Evolutionary conservation across 73 alveolate genomes (phyloP), one percentile per base, ranked within the genome.

Genomic region (Paramecium tetraurelia): DNA sequence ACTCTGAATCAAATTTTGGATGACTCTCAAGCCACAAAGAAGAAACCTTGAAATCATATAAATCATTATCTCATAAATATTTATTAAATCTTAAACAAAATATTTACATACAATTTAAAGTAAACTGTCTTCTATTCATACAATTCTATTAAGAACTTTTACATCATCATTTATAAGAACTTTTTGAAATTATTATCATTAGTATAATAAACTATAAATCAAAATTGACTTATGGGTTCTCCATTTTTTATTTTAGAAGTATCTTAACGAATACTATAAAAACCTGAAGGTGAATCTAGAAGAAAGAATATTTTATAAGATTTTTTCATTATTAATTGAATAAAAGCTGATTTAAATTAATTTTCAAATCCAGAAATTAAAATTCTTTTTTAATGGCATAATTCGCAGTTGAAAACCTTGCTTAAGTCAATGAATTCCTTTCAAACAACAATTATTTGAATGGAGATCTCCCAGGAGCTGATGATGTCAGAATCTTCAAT

Each of bases 391-490:
- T 80, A 80, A 80, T 80, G 90, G 90, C 90, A 59, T 48, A 80
- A 33, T 46, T 80, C 48, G 14, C 43, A 80, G 72, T 80, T 50
- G 90, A 80, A 1, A 44, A 80, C 46, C 50, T 80, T 18, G 75
- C 29, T 24, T 59, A 41, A 44, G 76, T 80, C 20, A 80, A 80
- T 41, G 75, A n/a, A 8, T 44, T 22, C 90, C 90, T 80, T 48
- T 71, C 90, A 21, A 20, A 20, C 18, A 80, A 1, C 46, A 80
- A 80, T 41, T 80, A 80, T 80, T 33, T 80, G 63, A 80, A 80
- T 80, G 90, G 90, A 43, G 90, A 80, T 22, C 90, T 80, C 38
- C 90, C 90, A 80, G 90, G 90, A 80, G 76, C 90, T 80, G 90
- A 80, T 80, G 90, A 80, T 80, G 90, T 80, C 46, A 80, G 90